phyloP scores from a whole-genome alignment of 148 eudicot genomes.

The Heliamphora exappendiculata region DNA sequence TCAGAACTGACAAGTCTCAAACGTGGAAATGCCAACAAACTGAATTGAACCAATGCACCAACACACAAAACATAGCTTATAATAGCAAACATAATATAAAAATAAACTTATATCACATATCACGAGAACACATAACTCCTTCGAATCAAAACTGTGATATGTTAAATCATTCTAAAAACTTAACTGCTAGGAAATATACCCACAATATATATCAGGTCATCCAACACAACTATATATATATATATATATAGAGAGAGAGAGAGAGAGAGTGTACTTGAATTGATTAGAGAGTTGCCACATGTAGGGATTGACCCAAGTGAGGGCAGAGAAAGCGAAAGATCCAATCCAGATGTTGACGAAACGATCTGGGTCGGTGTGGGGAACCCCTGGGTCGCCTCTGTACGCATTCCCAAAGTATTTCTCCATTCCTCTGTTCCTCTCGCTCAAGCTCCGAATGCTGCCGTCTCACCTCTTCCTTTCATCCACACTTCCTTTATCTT shows the following conservation, averaged over 20 bases:
- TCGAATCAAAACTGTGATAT: too few species aligned
- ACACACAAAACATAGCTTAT: too few species aligned
- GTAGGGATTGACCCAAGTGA: conserved; percentile 59
- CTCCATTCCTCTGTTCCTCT: conserved; percentile 47
- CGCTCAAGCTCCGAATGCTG: not conserved
- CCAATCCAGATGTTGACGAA: conserved; percentile 73
- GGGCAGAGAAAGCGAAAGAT: conserved; percentile 50
- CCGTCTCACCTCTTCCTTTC: not conserved
- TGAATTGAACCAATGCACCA: too few species aligned
- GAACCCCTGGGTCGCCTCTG: conserved; percentile 92
- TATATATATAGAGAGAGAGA: not conserved
- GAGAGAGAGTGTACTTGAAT: conserved; percentile 30
- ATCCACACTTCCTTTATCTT: too few species aligned
- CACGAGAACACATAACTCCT: too few species aligned
- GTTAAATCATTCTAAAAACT: too few species aligned
- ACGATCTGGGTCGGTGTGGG: conserved; percentile 55
- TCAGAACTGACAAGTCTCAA: too few species aligned
- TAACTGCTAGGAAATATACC: too few species aligned
- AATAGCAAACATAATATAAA: too few species aligned
- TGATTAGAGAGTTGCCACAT: conserved; percentile 72
- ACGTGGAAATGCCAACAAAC: too few species aligned
- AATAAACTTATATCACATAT: too few species aligned
- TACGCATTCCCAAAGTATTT: conserved; percentile 81
- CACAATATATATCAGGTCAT: too few species aligned
- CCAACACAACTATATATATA: not conserved